Evolutionary conservation across 1,284 basidiomycete genomes (phyloP).

Genomic region (Rhodofomes roseus): DNA sequence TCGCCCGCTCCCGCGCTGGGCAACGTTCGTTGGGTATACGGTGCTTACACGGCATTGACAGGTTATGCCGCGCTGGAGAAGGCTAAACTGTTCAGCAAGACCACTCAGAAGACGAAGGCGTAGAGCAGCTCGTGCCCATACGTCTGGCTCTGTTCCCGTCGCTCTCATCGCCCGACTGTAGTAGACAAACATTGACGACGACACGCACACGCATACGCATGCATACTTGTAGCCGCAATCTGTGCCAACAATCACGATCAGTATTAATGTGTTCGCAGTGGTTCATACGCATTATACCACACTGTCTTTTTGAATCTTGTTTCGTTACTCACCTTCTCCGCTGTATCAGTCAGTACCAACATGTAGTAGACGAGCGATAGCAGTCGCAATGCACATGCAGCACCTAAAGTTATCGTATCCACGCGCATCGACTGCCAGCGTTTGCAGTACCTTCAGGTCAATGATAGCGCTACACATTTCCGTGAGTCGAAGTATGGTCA

Average conservation of each 20-base stretch:
- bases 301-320: background rate
- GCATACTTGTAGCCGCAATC: slow-evolving; percentile 5
- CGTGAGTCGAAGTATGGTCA: background rate
- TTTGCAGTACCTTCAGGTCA: background rate
- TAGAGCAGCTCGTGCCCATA: slow-evolving; percentile 20
- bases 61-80: slow-evolving; percentile 82
- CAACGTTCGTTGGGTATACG: background rate
- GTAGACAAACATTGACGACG: background rate
- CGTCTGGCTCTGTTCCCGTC: background rate
- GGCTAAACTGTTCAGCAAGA: slow-evolving; percentile 89
- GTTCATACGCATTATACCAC: slow-evolving; percentile 2
- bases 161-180: background rate
- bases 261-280: background rate
- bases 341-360: background rate
- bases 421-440: background rate
- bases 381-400: background rate
- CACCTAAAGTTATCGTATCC: background rate
- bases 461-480: background rate
- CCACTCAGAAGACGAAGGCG: slow-evolving; percentile 57
- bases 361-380: slow-evolving; percentile 1
- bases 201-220: slow-evolving; percentile 2
- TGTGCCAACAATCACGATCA: slow-evolving; percentile 3
- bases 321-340: background rate
- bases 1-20: background rate
- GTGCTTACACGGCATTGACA: slow-evolving; percentile 23